A percentile compares a stretch with the other conserved stretches of the same genome.
These are phyloP conservation scores for Fremontodendron californicum DNA, from an alignment of 345 rosid genomes.

Conservation along the genomic window DNA sequence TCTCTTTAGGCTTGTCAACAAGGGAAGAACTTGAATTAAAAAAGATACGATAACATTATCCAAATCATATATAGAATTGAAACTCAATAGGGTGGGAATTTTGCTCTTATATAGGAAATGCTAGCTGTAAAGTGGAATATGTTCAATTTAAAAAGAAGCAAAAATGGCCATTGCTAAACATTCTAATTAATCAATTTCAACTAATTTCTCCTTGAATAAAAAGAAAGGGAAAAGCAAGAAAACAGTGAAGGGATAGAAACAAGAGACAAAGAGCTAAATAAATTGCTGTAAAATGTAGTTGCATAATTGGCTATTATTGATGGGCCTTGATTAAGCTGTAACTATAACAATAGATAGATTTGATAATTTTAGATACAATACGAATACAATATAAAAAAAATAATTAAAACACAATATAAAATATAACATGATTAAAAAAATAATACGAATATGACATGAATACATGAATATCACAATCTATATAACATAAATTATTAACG, in stretches of 20 bases:
- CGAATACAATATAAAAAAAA: too few relatives aligned
- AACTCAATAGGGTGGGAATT: neutral
- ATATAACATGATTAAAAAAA: too few relatives aligned
- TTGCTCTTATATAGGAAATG: neutral
- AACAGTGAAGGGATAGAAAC: neutral
- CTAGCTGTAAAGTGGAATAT: neutral
- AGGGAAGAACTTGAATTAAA: too few relatives aligned
- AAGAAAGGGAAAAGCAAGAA: neutral
- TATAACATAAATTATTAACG: too few relatives aligned
- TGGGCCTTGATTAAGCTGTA: neutral
- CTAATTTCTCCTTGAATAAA: too few relatives aligned
- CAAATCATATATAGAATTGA: neutral
- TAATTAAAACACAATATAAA: too few relatives aligned
- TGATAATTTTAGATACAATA: too few relatives aligned
- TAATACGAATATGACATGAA: too few relatives aligned
- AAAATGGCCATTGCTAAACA: neutral
- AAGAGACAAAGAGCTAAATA: neutral
- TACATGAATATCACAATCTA: too few relatives aligned
- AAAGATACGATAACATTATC: neutral
- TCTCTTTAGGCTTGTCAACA: neutral
- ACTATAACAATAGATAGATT: too few relatives aligned
- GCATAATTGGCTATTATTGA: conserved; percentile 1
- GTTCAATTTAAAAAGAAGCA: neutral
- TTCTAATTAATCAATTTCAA: too few relatives aligned
- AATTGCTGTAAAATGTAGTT: conserved; percentile 1